A percentile compares a stretch with the other conserved stretches of the same genome.
These are phyloP conservation scores for Solanum medicagineum DNA, from an alignment of 257 asterid genomes.

Conservation along the genomic window DNA sequence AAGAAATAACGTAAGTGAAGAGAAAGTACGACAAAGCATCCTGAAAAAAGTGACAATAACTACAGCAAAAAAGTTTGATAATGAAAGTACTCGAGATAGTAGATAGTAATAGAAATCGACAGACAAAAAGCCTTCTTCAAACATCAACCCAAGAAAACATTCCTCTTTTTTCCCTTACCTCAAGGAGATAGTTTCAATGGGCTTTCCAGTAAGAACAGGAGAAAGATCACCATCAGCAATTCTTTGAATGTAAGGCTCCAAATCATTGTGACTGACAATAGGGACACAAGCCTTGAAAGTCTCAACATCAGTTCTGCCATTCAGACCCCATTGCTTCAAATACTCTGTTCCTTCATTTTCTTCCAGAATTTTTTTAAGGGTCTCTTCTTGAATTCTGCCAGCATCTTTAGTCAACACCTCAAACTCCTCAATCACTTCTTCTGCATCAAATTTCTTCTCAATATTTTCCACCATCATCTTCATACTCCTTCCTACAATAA, in stretches of 20 bases:
- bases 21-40: background rate
- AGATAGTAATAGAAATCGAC: background rate
- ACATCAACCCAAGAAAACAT: background rate
- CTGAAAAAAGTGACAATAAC: background rate
- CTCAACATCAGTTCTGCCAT: constrained; percentile 41
- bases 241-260: constrained; percentile 62
- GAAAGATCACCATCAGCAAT: constrained; percentile 60
- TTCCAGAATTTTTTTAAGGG: background rate
- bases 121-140: background rate
- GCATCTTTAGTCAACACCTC: constrained; percentile 45
- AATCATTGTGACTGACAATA: constrained; percentile 50
- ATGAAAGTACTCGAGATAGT: background rate
- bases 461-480: constrained; percentile 45
- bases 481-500: background rate
- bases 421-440: constrained; percentile 50
- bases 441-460: constrained; percentile 53
- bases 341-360: constrained; percentile 3
- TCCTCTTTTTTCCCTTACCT: constrained; percentile 5
- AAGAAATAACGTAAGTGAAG: background rate
- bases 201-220: constrained; percentile 52
- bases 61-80: background rate
- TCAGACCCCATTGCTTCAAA: background rate
- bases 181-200: constrained; percentile 75
- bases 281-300: constrained; percentile 62
- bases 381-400: background rate